Conservation (phyloP, 2,329 filamentous ascomycete species). For the Fusarium illudens region DNA sequence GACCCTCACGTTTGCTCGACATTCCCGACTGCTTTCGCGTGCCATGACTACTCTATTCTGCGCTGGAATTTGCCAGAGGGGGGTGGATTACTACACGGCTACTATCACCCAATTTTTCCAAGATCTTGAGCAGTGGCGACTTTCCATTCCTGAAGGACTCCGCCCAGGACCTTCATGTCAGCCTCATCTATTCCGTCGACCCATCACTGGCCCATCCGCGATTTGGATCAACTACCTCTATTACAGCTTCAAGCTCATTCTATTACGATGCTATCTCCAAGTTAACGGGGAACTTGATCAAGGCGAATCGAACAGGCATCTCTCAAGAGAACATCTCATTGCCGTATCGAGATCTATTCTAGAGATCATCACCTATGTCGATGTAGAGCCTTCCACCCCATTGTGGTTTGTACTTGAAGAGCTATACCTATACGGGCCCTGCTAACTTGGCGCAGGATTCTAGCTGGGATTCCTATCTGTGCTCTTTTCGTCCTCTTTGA, state of each 20-base stretch:
- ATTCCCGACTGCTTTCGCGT: conserved; percentile 23
- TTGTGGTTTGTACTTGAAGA: conserved; percentile 17
- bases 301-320: background rate
- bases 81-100: background rate
- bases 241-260: conserved; percentile 28
- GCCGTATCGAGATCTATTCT: conserved; percentile 26
- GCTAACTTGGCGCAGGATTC: conserved; percentile 16
- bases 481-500: conserved; percentile 37
- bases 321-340: conserved; percentile 11
- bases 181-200: conserved; percentile 1
- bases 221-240: conserved; percentile 36
- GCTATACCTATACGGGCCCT: rapidly evolving
- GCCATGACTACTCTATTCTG: conserved; percentile 27
- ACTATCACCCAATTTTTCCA: conserved; percentile 17
- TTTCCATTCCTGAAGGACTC: conserved; percentile 17
- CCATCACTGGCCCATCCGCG: conserved; percentile 6
- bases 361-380: conserved; percentile 31
- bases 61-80: conserved; percentile 20
- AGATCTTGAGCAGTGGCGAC: conserved; percentile 30
- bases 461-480: conserved; percentile 31
- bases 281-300: background rate
- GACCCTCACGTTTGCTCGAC: conserved; percentile 15
- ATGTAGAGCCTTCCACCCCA: conserved; percentile 33
- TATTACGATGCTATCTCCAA: conserved; percentile 19
- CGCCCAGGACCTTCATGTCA: background rate